These are phyloP conservation scores for Mallotus repandus DNA, from an alignment of 441 rosid species.

Conservation along the genomic window DNA sequence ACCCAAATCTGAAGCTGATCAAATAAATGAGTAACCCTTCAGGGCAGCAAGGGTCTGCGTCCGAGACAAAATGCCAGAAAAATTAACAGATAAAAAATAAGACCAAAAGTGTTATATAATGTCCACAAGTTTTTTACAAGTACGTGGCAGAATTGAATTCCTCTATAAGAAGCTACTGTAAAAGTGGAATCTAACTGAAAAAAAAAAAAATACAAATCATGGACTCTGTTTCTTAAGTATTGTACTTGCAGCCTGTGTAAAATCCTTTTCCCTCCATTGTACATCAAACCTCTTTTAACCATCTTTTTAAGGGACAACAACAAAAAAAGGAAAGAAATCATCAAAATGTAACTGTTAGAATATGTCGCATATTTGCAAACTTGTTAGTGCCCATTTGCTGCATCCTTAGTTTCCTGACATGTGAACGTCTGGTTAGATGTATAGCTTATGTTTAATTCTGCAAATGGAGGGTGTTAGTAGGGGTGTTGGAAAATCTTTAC, in stretches of 20 bases:
- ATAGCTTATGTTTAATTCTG: neutral
- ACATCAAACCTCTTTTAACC: slow-evolving; percentile 22
- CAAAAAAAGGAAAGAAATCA: slow-evolving; percentile 9
- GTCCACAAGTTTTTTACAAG: no score
- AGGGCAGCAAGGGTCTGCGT: no score
- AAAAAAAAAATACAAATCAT: neutral
- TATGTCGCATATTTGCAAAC: neutral
- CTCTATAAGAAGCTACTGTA: neutral
- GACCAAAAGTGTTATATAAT: no score
- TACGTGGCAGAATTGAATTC: no score
- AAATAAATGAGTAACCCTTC: no score
- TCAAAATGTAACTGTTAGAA: slow-evolving; percentile 18
- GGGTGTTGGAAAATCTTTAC: slow-evolving; percentile 22
- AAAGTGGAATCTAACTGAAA: neutral
- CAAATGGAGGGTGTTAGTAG: neutral
- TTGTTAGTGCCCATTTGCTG: slow-evolving; percentile 34
- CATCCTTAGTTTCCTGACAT: slow-evolving; percentile 37
- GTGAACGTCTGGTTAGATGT: slow-evolving; percentile 16
- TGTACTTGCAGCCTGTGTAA: slow-evolving; percentile 9
- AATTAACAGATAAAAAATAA: no score
- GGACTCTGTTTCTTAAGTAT: slow-evolving; percentile 7
- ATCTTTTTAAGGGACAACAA: slow-evolving; percentile 2
- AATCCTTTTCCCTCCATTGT: slow-evolving; percentile 28
- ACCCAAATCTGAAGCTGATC: no score
- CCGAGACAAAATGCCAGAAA: no score